These are phyloP conservation scores for Diaporthe australafricana DNA, from an alignment of 2,329 filamentous ascomycete species.

Conservation along the genomic window DNA sequence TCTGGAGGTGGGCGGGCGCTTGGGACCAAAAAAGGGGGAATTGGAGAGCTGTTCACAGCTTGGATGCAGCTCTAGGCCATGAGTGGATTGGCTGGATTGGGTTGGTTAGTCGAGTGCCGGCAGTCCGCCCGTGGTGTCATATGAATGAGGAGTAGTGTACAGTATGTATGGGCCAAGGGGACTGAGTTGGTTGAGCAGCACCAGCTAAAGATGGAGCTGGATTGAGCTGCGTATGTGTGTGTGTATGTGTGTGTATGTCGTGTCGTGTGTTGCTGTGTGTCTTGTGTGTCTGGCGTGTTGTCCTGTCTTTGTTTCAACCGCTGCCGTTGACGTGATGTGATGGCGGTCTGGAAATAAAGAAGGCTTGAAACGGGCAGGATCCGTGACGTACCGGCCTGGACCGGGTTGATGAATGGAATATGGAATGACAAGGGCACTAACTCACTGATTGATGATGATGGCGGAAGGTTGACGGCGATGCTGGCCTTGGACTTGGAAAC, in stretches of 20 bases:
- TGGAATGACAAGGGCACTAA: neutral
- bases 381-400: constrained; percentile 18
- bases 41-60: constrained; percentile 34
- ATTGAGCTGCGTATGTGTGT: neutral
- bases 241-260: neutral
- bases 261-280: neutral
- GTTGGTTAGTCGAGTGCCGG: constrained; percentile 21
- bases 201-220: constrained; percentile 10
- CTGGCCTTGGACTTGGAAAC: neutral
- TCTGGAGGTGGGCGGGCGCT: constrained; percentile 22
- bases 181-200: neutral
- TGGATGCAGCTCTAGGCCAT: constrained; percentile 34
- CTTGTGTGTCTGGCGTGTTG: neutral
- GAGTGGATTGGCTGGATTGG: constrained; percentile 19
- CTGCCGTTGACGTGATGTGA: constrained; percentile 12
- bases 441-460: neutral
- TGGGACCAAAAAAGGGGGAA: constrained; percentile 15
- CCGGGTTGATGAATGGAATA: neutral
- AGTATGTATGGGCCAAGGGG: neutral
- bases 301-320: neutral
- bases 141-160: neutral
- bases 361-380: constrained; percentile 22
- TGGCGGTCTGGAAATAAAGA: constrained; percentile 25
- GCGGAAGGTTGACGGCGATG: neutral
- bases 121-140: constrained; percentile 17